phyloP scores from a whole-genome alignment of 495 filamentous ascomycete species.

The Daldinia vernicosa region DNA sequence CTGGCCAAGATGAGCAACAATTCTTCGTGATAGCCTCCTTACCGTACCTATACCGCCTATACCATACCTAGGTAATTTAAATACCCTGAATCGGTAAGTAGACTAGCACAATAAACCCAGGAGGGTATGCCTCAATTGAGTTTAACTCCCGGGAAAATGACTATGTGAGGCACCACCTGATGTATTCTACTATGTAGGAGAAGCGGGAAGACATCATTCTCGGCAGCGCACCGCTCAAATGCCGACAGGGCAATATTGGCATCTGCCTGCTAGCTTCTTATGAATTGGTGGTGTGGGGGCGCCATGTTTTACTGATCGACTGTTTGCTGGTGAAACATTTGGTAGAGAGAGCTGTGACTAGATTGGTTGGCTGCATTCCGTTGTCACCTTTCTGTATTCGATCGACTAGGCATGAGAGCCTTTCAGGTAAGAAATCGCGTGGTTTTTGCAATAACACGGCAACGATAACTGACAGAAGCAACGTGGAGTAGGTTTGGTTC shows the following conservation, averaged over 20 bases:
- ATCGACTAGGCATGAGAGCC: constrained; percentile 23
- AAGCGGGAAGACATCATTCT: constrained; percentile 12
- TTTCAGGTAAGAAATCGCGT: constrained; percentile 34
- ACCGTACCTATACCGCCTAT: too few species aligned
- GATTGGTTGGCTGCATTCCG: constrained; percentile 36
- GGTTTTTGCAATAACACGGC: constrained; percentile 23
- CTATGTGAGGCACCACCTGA: not conserved
- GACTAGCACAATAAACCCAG: constrained; percentile 5
- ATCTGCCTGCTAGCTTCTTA: constrained; percentile 20
- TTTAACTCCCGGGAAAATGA: constrained; percentile 14
- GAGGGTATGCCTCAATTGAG: constrained; percentile 27
- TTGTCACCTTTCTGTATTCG: constrained; percentile 29
- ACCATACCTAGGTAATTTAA: too few species aligned
- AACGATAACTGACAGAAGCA: not conserved
- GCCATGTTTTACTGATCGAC: constrained; percentile 27
- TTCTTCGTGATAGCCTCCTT: not conserved
- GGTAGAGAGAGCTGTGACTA: constrained; percentile 5
- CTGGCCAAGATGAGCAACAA: constrained; percentile 8
- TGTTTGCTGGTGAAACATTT: constrained; percentile 40
- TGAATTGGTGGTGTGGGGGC: constrained; percentile 36
- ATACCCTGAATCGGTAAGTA: constrained; percentile 10
- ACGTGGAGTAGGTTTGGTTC: not conserved
- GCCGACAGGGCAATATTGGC: constrained; percentile 35
- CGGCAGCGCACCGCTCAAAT: constrained; percentile 37
- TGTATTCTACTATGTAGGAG: not conserved